These are phyloP conservation scores for Neonectria faginata DNA, from an alignment of 2,329 filamentous ascomycete genomes.

Conservation along the genomic window DNA sequence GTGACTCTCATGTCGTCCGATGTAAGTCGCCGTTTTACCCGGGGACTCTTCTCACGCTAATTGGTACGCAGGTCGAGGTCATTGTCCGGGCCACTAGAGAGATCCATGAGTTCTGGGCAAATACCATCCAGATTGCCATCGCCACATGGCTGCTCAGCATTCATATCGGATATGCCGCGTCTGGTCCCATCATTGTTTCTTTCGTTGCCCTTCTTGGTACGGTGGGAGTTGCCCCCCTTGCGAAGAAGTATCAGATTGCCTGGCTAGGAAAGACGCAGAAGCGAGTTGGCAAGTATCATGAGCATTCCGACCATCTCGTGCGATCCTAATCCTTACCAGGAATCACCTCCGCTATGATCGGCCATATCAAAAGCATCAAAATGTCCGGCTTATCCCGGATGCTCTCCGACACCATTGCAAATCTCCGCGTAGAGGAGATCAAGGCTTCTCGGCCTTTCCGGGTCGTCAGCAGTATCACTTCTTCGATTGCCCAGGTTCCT, in stretches of 20 bases:
- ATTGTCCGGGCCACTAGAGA: slow-evolving; percentile 52
- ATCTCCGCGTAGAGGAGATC: slow-evolving; percentile 52
- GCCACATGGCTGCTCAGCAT: slow-evolving; percentile 50
- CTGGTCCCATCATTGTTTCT: slow-evolving; percentile 50
- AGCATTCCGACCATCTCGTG: fast-evolving
- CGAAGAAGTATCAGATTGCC: slow-evolving; percentile 45
- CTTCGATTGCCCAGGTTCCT: slow-evolving; percentile 51
- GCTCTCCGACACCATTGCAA: slow-evolving; percentile 45
- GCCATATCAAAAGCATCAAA: slow-evolving; percentile 57
- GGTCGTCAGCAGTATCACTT: slow-evolving; percentile 49
- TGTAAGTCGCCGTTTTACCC: slow-evolving; percentile 36
- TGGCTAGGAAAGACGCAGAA: slow-evolving; percentile 45
- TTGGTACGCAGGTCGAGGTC: slow-evolving; percentile 49
- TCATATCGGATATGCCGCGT: slow-evolving; percentile 51
- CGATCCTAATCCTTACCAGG: slow-evolving; percentile 28
- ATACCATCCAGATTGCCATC: slow-evolving; percentile 50
- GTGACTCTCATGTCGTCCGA: slow-evolving; percentile 58
- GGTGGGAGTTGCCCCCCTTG: slow-evolving; percentile 43
- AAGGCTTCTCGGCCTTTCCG: slow-evolving; percentile 51
- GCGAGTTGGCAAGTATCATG: slow-evolving; percentile 41
- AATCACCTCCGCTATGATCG: slow-evolving; percentile 51
- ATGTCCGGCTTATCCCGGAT: slow-evolving; percentile 53
- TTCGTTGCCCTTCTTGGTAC: slow-evolving; percentile 43
- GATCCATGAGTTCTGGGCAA: slow-evolving; percentile 54
- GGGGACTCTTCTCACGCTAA: no score